phyloP scores from a whole-genome alignment of 257 asterid species.

The Solanum chiquidenum region DNA sequence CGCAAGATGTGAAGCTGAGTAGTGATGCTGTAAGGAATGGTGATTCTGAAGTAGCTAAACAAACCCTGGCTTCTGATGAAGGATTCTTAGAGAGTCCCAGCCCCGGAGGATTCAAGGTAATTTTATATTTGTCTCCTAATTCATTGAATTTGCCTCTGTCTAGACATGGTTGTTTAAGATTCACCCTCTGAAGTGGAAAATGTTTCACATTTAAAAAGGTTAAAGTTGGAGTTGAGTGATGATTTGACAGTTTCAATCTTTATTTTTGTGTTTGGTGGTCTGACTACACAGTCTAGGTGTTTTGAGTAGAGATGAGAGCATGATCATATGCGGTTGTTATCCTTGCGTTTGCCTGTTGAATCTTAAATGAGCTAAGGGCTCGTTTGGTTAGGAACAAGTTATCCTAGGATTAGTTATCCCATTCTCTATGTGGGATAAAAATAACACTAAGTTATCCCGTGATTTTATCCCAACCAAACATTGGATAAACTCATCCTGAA shows the following conservation, averaged over 20 bases:
- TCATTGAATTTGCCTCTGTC: background rate
- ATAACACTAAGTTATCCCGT: background rate
- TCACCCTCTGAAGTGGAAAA: background rate
- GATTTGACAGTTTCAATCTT: background rate
- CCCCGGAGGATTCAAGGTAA: constrained; percentile 93
- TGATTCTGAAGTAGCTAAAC: constrained; percentile 93
- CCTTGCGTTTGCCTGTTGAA: background rate
- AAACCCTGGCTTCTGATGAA: constrained; percentile 89
- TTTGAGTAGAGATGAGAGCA: background rate
- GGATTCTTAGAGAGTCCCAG: constrained; percentile 88
- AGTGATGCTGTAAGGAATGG: constrained; percentile 88
- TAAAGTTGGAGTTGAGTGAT: background rate
- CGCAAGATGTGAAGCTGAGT: constrained; percentile 79
- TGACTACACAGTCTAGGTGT: background rate
- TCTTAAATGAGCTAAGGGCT: background rate
- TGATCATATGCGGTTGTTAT: background rate
- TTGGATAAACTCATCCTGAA: background rate
- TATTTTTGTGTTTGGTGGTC: background rate
- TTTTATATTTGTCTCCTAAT: constrained; percentile 1
- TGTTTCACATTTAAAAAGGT: background rate
- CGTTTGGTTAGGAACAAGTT: background rate
- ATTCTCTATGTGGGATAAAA: background rate
- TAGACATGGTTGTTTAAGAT: background rate
- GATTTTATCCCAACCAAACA: background rate
- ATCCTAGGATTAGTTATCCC: background rate